Base-by-base conservation (phyloP, 306 rosid species). In the Quercus engelmannii region DNA sequence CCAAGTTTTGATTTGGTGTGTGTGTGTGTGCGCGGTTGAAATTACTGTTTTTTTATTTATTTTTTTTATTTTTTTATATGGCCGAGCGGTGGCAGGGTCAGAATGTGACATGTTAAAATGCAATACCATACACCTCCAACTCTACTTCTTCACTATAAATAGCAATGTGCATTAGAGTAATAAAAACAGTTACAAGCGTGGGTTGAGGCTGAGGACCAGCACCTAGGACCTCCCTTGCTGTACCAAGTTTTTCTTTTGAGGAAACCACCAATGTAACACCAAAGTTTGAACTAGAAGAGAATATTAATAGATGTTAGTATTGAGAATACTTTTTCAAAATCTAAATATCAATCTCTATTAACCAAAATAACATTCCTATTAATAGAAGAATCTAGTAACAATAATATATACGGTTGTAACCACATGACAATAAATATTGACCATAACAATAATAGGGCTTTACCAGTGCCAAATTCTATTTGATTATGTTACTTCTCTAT, bases 161-260 rank as follows among this genome's bases (percentile, higher is more conserved):
- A 78, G 98, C 97, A 78, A 94, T 85, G 90, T 92, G 91, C 96
- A 89, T 89, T 30, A 94, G 93, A 69, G 98, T 92, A 59, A 92
- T 79, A 74, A 94, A 38, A 78, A 88, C 85, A 41, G 97, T 94
- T 83, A 91, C 97, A 91, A 88, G 81, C 21, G 68, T 72, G 26
- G 93, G 81, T 73, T 75, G 86, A 87, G 91, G 88, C 81, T 90
- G 92, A 77, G 90, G 90, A 84, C 93, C 93, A 78, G 88, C 87
- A 74, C 86, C 93, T 79, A 88, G 79, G 75, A 92, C 97, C 82
- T 92, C 94, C 74, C 79, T 89, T 63, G 93, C 94, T 77, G 88
- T 81, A 59, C 89, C 81, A 71, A 86, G 81, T 77, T 91, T 88
- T 71, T 75, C 90, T 85, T 91, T 86, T 46, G 89, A 87, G 78